These are phyloP conservation scores for Phytophthora pluvialis DNA, from an alignment of 352 stramenopile species.

Conservation along the genomic window DNA sequence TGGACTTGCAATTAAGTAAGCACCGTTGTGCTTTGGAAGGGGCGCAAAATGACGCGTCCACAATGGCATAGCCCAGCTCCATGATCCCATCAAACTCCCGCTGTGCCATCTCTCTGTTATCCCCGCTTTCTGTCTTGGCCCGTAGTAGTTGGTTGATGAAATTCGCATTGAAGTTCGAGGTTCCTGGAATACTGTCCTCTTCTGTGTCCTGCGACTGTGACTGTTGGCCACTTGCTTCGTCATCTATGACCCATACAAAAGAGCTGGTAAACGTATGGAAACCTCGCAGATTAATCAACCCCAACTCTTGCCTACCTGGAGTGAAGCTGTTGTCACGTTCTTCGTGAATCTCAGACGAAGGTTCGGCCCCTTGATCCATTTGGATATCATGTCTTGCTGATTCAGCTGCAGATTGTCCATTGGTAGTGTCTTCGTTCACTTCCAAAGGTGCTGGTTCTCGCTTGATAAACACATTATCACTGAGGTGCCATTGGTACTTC, in stretches of 20 bases:
- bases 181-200: conserved; percentile 25
- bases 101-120: conserved; percentile 25
- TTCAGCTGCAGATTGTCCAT: not conserved
- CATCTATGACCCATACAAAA: conserved; percentile 21
- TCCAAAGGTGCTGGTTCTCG: conserved; percentile 28
- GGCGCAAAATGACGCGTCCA: conserved; percentile 68
- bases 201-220: conserved; percentile 8
- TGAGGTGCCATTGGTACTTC: conserved; percentile 45
- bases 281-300: not conserved
- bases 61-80: conserved; percentile 56
- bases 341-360: conserved; percentile 1
- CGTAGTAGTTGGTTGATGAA: conserved; percentile 45
- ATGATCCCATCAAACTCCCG: conserved; percentile 50
- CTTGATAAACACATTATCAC: conserved; percentile 37
- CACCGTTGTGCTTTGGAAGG: conserved; percentile 54
- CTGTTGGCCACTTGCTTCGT: conserved; percentile 5
- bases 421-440: not conserved
- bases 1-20: conserved; percentile 58
- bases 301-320: conserved; percentile 16
- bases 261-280: not conserved
- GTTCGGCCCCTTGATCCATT: conserved; percentile 1
- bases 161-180: conserved; percentile 29
- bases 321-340: conserved; percentile 4
- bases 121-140: conserved; percentile 21
- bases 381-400: not conserved